Evolutionary conservation across 768 basidiomycete genomes (phyloP), one percentile per base, ranked within the genome.

Genomic region (Mycena floridula): DNA sequence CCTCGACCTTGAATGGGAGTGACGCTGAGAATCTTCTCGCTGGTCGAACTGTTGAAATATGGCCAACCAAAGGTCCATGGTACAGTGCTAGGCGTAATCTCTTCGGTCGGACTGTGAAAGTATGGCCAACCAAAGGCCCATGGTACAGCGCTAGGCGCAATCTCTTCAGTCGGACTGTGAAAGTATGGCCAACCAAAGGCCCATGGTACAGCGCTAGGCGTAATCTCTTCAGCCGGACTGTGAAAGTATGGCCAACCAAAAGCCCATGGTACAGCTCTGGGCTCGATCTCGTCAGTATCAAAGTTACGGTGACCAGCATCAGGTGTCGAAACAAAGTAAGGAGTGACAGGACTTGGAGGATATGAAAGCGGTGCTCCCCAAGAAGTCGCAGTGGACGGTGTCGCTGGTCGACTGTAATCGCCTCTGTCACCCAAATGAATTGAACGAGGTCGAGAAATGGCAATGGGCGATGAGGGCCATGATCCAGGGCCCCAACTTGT

Each of bases 281-380:
- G 18, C 22, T 42, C 41, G 21, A 52, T 27, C 18, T 54, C 48
- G 27, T 50, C 46, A 21, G 47, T 39, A 38, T 67, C 62, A 45
- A 67, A 65, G 11, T 51, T 40, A 27, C 66, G 64, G 45, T 68
- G 63, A 4, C 60, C 72, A 7, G 57, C 60, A 49, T 72, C 72
- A 27, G 72, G 72, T 11, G 70, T 70, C 5, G 50, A 58, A 8
- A 69, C 59, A 41, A 63, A 58, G 45, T 58, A 64, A 7, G 62
- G 60, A 7, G 67, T 62, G 15, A 50, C 42, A 8, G 69, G 67
- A 40, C 62, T 68, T 7, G 67, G 57, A 46, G 69, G 68, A 55
- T 63, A 73, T 7, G 66, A 70, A 23, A 64, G 54, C 8, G 72
- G 72, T 13, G 70, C 66, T 37, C 74, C 77, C 76, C 76, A 77